Base-by-base conservation (phyloP, 441 rosid genomes). In the Euphorbia schlechtendalii region DNA sequence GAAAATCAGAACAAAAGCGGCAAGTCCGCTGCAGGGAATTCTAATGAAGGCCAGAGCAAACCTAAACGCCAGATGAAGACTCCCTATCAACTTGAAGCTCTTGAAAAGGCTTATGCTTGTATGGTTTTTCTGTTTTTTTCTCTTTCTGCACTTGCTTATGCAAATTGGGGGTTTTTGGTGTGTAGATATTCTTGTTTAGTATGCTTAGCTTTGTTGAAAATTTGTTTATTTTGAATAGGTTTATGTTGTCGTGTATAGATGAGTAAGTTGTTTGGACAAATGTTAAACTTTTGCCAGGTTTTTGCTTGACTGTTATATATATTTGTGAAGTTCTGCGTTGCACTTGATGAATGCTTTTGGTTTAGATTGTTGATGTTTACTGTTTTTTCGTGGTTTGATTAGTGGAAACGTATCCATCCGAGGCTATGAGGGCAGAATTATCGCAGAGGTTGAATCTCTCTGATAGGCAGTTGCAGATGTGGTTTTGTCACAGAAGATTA, bases 401-500 rank as follows among this genome's bases (percentile, higher is more conserved):
- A 95, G 99, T 71, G 92, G 97, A 89, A 64, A 81, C 82, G n/a
- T 92, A 95, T 63, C 98, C 99, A 3, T 76, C 97, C 0, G 98
- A 95, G 77, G 79, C 83, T n/a, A 76, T 83, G 73, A 77, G 97
- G 58, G 86, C 70, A 10, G 90, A 84, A 67, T 77, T 95, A 43
- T 92, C 99, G 10, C 87, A 83, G 80, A 87, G 85, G 73, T 82
- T 92, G 65, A 90, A 89, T 56, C 84, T 95, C 41, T 67, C 97
- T 61, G 99, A 95, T 79, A 92, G 99, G 81, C 99, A 95, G 71
- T 76, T 95, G 73, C 99, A 90, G 92, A 95, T 92, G 98, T 95
- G 99, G 99, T 95, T 95, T 76, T 95, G 99, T 65, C 99, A 95
- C 80, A 81, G 99, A 78, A 74, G 99, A 64, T 73, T 95, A 73